Conservation (phyloP, 208 protist genomes). For the Wallacemonas sp. region DNA sequence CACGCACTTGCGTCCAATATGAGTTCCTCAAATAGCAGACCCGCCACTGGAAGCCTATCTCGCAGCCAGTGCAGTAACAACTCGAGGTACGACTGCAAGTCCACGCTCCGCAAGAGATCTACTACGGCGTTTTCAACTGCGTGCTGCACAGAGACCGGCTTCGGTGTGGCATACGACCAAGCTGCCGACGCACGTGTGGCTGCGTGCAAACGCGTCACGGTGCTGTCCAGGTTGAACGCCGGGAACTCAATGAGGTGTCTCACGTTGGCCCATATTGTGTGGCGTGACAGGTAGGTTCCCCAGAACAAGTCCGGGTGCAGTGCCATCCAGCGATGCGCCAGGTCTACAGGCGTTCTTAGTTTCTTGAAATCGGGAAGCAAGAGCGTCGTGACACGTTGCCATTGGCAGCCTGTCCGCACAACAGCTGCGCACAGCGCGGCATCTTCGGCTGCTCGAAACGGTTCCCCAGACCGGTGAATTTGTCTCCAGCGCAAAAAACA, state of each 20-base stretch:
- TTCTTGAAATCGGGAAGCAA: slow-evolving; percentile 21
- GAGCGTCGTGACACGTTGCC: slow-evolving; percentile 20
- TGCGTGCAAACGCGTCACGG: too few species aligned
- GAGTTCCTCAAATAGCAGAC: not conserved
- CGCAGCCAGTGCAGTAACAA: not conserved
- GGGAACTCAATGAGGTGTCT: not conserved
- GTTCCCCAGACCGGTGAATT: slow-evolving; percentile 6
- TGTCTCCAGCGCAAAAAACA: slow-evolving; percentile 33
- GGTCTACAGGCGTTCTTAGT: slow-evolving; percentile 33
- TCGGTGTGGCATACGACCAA: too few species aligned
- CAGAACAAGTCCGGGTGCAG: not conserved
- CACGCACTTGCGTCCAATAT: not conserved
- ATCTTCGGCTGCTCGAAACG: slow-evolving; percentile 31
- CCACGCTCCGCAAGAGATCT: not conserved
- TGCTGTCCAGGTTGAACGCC: not conserved
- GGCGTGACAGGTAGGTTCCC: not conserved
- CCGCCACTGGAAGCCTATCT: not conserved
- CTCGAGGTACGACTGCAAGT: not conserved
- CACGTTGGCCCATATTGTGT: not conserved
- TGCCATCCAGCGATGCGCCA: slow-evolving; percentile 38
- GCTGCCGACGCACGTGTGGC: too few species aligned
- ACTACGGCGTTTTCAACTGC: not conserved
- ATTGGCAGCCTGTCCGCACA: slow-evolving; percentile 20
- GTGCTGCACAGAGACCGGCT: not conserved
- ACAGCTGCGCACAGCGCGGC: slow-evolving; percentile 19